Evolutionary conservation across 805 yeast species (phyloP).

Genomic region (Saturnispora sanitii): DNA sequence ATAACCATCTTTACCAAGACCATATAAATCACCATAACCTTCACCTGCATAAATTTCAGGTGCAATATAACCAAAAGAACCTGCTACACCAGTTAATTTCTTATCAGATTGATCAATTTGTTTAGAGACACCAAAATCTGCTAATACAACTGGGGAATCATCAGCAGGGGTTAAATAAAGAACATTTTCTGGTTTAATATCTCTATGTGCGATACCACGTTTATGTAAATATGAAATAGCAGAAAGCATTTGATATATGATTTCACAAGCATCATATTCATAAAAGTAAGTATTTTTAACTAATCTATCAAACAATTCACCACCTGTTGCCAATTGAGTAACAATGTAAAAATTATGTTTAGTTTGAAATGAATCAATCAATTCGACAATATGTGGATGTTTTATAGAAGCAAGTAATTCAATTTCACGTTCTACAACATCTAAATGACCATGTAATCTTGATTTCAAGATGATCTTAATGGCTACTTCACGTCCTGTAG

Average conservation of each 20-base stretch:
- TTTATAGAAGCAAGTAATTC: constrained; percentile 52
- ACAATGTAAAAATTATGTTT: constrained; percentile 88
- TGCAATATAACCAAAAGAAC: constrained; percentile 94
- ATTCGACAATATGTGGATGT: constrained; percentile 84
- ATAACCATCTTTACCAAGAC: constrained; percentile 51
- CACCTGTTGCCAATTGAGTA: constrained; percentile 92
- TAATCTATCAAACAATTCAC: constrained; percentile 87
- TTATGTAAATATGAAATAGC: constrained; percentile 76
- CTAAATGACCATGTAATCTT: constrained; percentile 56
- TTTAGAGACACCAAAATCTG: constrained; percentile 95
- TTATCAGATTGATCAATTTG: constrained; percentile 31
- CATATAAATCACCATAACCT: constrained; percentile 29
- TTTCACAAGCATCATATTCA: constrained; percentile 75
- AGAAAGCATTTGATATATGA: constrained; percentile 61
- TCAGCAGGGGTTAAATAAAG: constrained; percentile 55
- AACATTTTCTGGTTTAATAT: constrained; percentile 89
- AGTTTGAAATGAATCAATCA: constrained; percentile 88
- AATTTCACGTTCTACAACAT: constrained; percentile 72
- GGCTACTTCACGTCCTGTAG: constrained; percentile 64
- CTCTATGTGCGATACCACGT: constrained; percentile 80
- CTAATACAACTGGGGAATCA: constrained; percentile 69
- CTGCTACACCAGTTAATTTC: constrained; percentile 33
- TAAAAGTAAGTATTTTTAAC: constrained; percentile 74
- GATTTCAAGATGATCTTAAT: constrained; percentile 82
- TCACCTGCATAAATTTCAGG: constrained; percentile 77